These are phyloP conservation scores for Rubroboletus satanas DNA, from an alignment of 768 basidiomycete species.

Conservation along the genomic window DNA sequence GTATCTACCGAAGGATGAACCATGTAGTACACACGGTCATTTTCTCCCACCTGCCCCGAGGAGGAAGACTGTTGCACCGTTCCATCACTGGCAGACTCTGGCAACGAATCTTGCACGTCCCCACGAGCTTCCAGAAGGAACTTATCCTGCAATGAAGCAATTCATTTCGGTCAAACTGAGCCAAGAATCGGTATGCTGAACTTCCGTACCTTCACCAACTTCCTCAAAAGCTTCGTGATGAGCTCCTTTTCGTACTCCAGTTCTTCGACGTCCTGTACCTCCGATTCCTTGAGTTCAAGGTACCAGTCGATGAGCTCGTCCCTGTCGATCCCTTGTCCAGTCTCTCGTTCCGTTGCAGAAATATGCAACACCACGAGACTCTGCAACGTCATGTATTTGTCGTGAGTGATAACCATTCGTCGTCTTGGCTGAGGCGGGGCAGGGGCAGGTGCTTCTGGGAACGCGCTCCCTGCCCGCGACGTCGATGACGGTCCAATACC, in stretches of 20 bases:
- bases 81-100: conserved; percentile 57
- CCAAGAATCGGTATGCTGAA: background rate
- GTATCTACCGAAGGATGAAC: conserved; percentile 86
- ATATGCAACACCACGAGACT: conserved; percentile 84
- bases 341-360: conserved; percentile 68
- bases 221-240: conserved; percentile 82
- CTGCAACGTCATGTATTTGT: conserved; percentile 89
- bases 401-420: conserved; percentile 92
- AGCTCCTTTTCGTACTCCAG: conserved; percentile 89
- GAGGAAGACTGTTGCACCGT: conserved; percentile 46
- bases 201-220: conserved; percentile 76
- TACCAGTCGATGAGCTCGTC: conserved; percentile 98
- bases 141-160: conserved; percentile 53
- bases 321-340: conserved; percentile 72
- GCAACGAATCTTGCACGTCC: conserved; percentile 77
- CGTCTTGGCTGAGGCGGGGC: conserved; percentile 51
- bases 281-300: conserved; percentile 81
- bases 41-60: conserved; percentile 48
- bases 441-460: conserved; percentile 31
- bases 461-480: conserved; percentile 24
- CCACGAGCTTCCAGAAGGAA: conserved; percentile 82
- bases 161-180: conserved; percentile 1
- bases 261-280: conserved; percentile 80
- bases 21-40: conserved; percentile 78
- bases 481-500: conserved; percentile 33